Base-by-base conservation (phyloP, 176 grass and related monocot species). In the Oryza meyeriana region DNA sequence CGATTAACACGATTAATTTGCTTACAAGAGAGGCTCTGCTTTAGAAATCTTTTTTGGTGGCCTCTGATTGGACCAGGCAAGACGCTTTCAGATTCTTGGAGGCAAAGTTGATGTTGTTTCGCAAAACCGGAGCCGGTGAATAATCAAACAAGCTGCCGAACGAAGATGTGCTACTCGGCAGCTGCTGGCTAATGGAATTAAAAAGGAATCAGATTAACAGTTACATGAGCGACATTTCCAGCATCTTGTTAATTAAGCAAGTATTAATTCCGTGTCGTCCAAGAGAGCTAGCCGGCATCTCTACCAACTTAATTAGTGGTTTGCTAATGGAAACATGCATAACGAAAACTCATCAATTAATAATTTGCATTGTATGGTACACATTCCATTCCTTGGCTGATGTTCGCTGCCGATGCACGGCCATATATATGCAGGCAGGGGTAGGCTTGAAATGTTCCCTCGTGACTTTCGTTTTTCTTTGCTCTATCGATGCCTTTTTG, bases 271-370 rank as follows among this genome's bases (percentile, higher is more conserved):
- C 45, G 3, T 45, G 42, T 48, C 16, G 4, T 18, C 13, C 45
- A 48, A 48, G 4, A 14, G 42, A 48, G 16, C 45, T 48, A 48
- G 45, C 16, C 14, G 6, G 14, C 16, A 48, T 17, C 14, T 48
- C 18, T n/a, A n/a, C n/a, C 55, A 25, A 59, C 3, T 25, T 22
- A 32, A 3, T 1, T 24, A 16, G 10, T 81, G 52, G 11, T 65
- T 63, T 39, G 72, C 41, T 81, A 75, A 89, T 72, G 71, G 65
- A 65, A 24, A 55, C 77, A 85, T 20, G 40, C 77, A 89, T 20
- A 26, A 57, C 27, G 55, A 75, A 79, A 17, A 18, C 12, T 18
- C 47, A 4, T 18, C 4, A 18, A 59, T 74, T 61, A 12, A 30
- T 78, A n/a, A n/a, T n/a, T n/a, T n/a, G n/a, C n/a, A n/a, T 22